phyloP scores from a whole-genome alignment of 352 stramenopile species.

The Phytophthora fragariaefolia region DNA sequence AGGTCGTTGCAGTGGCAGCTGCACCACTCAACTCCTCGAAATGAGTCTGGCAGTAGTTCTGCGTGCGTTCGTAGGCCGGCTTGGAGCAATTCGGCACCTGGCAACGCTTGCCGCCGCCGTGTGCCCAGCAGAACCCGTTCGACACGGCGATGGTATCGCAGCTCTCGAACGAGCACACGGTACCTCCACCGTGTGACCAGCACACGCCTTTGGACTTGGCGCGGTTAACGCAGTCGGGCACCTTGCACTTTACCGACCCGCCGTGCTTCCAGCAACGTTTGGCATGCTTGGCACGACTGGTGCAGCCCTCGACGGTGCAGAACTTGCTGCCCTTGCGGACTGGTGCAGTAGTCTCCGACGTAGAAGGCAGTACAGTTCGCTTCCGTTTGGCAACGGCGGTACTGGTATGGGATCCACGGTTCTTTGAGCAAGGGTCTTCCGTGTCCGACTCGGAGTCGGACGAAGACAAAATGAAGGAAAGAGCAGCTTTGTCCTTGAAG shows the following conservation, averaged over 20 bases:
- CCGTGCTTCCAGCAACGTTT: conserved; percentile 65
- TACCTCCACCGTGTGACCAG: conserved; percentile 64
- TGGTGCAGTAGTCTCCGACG: conserved; percentile 7
- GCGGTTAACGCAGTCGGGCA: conserved; percentile 61
- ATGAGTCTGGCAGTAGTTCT: conserved; percentile 43
- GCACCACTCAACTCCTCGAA: conserved; percentile 22
- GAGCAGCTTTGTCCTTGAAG: conserved; percentile 34
- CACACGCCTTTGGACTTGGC: conserved; percentile 67
- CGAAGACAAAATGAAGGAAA: conserved; percentile 45
- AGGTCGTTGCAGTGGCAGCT: conserved; percentile 1
- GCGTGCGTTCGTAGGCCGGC: conserved; percentile 47
- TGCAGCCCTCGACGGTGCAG: conserved; percentile 53
- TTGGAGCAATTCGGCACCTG: conserved; percentile 41
- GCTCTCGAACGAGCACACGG: conserved; percentile 45
- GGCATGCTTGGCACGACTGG: conserved; percentile 53
- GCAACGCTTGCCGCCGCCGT: conserved; percentile 48
- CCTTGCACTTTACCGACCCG: conserved; percentile 62
- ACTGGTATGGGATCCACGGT: conserved; percentile 4
- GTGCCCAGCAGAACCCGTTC: conserved; percentile 47
- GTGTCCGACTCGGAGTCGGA: conserved; percentile 39
- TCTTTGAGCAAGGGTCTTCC: conserved; percentile 2
- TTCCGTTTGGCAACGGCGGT: conserved; percentile 22
- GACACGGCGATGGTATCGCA: conserved; percentile 66
- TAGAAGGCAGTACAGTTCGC: conserved; percentile 3
- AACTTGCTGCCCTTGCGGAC: conserved; percentile 55